Conservation (phyloP, 768 basidiomycete species). For the Tricholoma sp. region DNA sequence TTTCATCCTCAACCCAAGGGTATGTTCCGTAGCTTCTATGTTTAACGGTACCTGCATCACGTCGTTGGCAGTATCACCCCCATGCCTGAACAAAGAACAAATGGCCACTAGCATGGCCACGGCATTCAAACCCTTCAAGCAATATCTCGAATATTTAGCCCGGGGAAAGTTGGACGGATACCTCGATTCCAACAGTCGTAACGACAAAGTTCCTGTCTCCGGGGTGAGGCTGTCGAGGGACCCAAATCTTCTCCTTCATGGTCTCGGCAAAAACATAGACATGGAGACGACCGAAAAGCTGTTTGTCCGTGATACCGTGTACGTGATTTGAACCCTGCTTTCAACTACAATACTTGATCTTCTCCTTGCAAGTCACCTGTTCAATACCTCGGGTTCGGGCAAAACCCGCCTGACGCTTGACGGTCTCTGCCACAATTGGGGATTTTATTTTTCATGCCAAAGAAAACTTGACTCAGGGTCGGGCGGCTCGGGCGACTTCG, state of each 20-base stretch:
- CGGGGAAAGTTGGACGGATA: constrained; percentile 4
- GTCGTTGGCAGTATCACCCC: constrained; percentile 1
- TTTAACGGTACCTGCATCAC: background rate
- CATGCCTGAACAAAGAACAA: constrained; percentile 3
- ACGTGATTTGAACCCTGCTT: constrained; percentile 3
- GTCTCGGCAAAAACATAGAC: constrained; percentile 7
- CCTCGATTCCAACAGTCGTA: constrained; percentile 3
- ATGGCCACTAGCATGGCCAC: constrained; percentile 6
- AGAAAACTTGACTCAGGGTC: background rate
- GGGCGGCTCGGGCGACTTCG: constrained; percentile 8
- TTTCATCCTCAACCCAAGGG: background rate
- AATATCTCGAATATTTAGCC: background rate
- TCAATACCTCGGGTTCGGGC: constrained; percentile 1
- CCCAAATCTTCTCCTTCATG: constrained; percentile 11
- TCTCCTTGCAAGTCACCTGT: background rate
- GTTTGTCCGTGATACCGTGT: constrained; percentile 9
- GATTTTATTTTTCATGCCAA: constrained; percentile 25
- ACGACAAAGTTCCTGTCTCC: constrained; percentile 2
- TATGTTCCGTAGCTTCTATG: background rate
- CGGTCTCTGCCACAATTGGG: constrained; percentile 9
- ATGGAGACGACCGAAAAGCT: constrained; percentile 4
- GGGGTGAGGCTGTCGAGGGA: background rate
- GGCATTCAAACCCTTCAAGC: constrained; percentile 6
- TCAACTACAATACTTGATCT: background rate
- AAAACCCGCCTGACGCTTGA: constrained; percentile 7